phyloP scores from a whole-genome alignment of 257 asterid species.

The Solanum etuberosum region DNA sequence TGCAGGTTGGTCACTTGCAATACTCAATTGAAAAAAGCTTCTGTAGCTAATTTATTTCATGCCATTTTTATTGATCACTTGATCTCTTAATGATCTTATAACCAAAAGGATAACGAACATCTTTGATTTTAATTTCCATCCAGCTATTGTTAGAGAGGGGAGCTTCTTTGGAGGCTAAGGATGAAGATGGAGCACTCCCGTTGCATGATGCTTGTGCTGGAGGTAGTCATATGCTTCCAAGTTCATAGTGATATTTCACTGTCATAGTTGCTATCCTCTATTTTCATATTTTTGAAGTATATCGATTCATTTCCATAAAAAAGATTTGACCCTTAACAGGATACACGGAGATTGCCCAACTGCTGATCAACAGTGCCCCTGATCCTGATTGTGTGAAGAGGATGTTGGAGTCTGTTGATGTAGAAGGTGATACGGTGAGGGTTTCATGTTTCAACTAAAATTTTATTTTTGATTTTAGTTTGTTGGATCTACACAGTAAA shows the following conservation, averaged over 20 bases:
- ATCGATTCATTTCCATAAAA: not conserved
- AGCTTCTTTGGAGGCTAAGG: constrained; percentile 58
- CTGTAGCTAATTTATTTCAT: not conserved
- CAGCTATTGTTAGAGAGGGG: constrained; percentile 75
- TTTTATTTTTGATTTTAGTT: not conserved
- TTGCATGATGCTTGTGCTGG: constrained; percentile 94
- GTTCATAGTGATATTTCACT: not conserved
- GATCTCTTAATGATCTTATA: not conserved
- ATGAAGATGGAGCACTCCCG: constrained; percentile 75
- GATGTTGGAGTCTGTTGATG: constrained; percentile 61
- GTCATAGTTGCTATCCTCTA: not conserved
- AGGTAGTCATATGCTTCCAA: constrained; percentile 20
- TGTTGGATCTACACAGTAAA: not conserved
- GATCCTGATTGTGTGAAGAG: constrained; percentile 40
- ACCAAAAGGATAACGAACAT: not conserved
- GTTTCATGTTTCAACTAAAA: not conserved
- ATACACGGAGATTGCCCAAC: constrained; percentile 48
- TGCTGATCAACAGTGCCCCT: constrained; percentile 32
- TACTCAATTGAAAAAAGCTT: not conserved
- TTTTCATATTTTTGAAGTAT: not conserved
- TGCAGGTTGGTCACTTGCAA: constrained; percentile 40
- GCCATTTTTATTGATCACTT: not conserved
- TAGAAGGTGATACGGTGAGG: constrained; percentile 82
- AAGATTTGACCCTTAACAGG: constrained; percentile 24
- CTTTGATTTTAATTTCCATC: not conserved